Base-by-base conservation (phyloP, 2,329 filamentous ascomycete species). In the Colletotrichum simmondsii region DNA sequence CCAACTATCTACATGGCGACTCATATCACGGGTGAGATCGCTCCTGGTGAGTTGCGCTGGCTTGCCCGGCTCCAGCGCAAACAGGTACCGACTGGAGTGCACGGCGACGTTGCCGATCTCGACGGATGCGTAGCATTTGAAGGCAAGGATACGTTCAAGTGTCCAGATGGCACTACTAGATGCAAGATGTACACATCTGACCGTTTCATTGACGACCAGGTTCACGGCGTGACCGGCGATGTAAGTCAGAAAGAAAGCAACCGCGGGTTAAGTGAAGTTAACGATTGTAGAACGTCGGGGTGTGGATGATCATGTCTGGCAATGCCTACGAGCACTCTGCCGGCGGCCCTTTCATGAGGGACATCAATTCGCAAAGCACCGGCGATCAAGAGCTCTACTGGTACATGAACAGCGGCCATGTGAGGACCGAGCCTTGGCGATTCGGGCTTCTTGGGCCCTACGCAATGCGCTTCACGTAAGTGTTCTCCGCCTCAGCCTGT, bases 401-500 rank as follows among this genome's bases (percentile, higher is more conserved):
- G 79, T 91, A 90, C 80, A 90, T 90, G 85, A 91, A 91, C 80
- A 89, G 87, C 3, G 85, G 85, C 46, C 89, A 91, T 68, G 85
- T 85, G 8, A 83, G 86, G 75, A 91, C 89, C 0, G 90, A 92
- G 77, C 77, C 79, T 19, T 89, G 81, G 80, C 84, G 90, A n/a
- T 86, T 85, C 77, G 90, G 90, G 1, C 83, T 92, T 61, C 85
- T 89, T 73, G 89, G 90, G 1, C 89, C 89, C 0, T 92, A 91
- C 71, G 87, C 87, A 0, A 85, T 91, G 78, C 79, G 83, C 8
- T 91, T 91, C 79, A 86, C 85, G 53, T 84, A 42, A 53, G 73
- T 1, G 37, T 12, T 3, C n/a, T 46, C 12, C 30, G 6, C 19
- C 35, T 11, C 30, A 1, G 1, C 14, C 35, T 14, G 19, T 1